Base-by-base conservation (phyloP, 106 monocot species). In the Acorus gramineus region DNA sequence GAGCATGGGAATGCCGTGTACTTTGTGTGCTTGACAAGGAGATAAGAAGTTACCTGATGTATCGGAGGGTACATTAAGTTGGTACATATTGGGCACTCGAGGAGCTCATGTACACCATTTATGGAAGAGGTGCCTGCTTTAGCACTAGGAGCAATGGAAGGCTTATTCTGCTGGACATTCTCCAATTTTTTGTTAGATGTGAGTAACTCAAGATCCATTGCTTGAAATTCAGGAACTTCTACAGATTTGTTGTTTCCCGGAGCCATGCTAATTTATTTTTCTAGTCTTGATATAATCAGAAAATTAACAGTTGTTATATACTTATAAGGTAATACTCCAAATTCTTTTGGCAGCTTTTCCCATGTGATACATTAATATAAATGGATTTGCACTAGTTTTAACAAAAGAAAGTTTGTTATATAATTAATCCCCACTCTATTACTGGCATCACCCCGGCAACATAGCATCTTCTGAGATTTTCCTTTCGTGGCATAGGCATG, bases 101-200 rank as follows among this genome's bases (percentile, higher is more conserved):
- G 78, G 46, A 71, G 71, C 47, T 72, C 67, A 71, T 67, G 71
- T 28, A 77, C 71, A 50, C 77, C 66, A 56, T 71, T 77, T 49
- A 56, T 61, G 51, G 77, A 72, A 54, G 77, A 67, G 55, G 64
- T 46, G 46, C 66, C 44, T 8, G 60, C 53, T 78, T 67, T 78
- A 11, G 64, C 63, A 45, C 50, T 43, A 52, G 66, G 56, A 62
- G 49, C 14, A 7, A 55, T n/a, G 49, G 61, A 62, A 62, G 62
- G 11, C 50, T 67, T 78, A 10, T 2, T 7, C 5, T 44, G n/a
- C 4, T 56, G 54, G 62, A 63, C 42, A 49, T 47, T 56, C 51
- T 71, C 71, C 54, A 63, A 2, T 52, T 49, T 55, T 47, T 46
- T 56, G 42, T 63, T 68, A 56, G 57, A 9, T 47, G 54, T 56